Percentiles rank a stretch among this genome's conserved stretches.
Evolutionary conservation across 78 protist species (phyloP).

Genomic region (Guillardia theta): DNA sequence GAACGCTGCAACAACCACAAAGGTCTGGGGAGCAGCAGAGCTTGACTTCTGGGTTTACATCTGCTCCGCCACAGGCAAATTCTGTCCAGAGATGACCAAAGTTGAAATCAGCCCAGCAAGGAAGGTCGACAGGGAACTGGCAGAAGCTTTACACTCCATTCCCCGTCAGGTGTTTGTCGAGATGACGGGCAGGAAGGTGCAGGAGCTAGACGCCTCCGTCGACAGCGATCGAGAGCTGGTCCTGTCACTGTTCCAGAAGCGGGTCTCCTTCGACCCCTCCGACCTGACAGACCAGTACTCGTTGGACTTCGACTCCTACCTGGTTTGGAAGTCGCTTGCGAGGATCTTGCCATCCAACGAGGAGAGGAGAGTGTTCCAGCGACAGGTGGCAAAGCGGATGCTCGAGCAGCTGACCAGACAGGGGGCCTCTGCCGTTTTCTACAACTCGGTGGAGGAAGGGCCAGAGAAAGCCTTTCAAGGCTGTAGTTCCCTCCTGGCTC

Average conservation of each 20-base stretch:
- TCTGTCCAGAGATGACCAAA: background rate
- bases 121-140: background rate
- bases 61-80: background rate
- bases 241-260: background rate
- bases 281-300: background rate
- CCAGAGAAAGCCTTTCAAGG: too few species aligned
- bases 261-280: background rate
- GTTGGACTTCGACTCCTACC: background rate
- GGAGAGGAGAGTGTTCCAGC: too few species aligned
- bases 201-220: background rate
- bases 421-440: too few species aligned
- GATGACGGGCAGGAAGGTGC: too few species aligned
- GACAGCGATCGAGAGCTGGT: background rate
- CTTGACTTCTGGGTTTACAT: background rate
- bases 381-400: too few species aligned
- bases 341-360: too few species aligned
- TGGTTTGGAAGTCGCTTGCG: background rate
- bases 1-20: background rate
- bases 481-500: too few species aligned
- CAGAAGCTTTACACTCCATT: background rate
- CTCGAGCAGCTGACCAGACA: too few species aligned
- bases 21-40: conserved; percentile 12
- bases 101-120: background rate
- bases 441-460: too few species aligned
- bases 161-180: background rate